A percentile compares a stretch with the other conserved stretches of the same genome.
Conservation (phyloP, 1,139 yeast genomes). For the Hemisphaericaspora lyxosophila region DNA sequence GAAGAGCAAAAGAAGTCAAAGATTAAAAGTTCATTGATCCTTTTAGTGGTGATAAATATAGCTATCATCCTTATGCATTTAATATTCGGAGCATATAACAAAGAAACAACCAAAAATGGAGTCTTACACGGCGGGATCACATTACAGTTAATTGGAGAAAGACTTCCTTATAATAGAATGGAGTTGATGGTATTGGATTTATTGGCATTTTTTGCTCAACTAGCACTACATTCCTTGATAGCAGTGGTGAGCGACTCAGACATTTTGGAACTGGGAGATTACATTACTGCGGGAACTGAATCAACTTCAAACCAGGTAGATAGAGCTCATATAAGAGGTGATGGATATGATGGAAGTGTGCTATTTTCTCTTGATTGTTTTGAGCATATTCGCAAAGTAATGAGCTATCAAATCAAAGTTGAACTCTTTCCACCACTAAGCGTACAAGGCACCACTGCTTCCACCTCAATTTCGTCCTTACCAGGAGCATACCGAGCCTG, state of each 20-base stretch:
- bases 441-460: not conserved
- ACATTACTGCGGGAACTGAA: conserved; percentile 1
- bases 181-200: conserved; percentile 32
- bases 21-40: conserved; percentile 28
- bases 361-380: conserved; percentile 30
- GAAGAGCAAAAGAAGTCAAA: conserved; percentile 31
- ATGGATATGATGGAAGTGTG: conserved; percentile 46
- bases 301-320: conserved; percentile 6
- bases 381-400: conserved; percentile 21
- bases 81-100: conserved; percentile 26
- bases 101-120: conserved; percentile 17
- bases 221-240: conserved; percentile 33
- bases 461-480: not conserved
- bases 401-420: conserved; percentile 18
- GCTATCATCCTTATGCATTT: conserved; percentile 29
- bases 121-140: conserved; percentile 37
- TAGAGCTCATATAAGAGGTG: conserved; percentile 24
- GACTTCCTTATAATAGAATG: conserved; percentile 25
- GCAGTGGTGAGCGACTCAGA: conserved; percentile 33
- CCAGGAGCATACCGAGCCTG: conserved; percentile 11
- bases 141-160: conserved; percentile 44
- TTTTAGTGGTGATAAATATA: conserved; percentile 25
- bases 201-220: conserved; percentile 26
- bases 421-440: conserved; percentile 5
- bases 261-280: conserved; percentile 18